Evolutionary conservation across 2,329 filamentous ascomycete genomes (phyloP).

Genomic region (Neofusicoccum laricinum): DNA sequence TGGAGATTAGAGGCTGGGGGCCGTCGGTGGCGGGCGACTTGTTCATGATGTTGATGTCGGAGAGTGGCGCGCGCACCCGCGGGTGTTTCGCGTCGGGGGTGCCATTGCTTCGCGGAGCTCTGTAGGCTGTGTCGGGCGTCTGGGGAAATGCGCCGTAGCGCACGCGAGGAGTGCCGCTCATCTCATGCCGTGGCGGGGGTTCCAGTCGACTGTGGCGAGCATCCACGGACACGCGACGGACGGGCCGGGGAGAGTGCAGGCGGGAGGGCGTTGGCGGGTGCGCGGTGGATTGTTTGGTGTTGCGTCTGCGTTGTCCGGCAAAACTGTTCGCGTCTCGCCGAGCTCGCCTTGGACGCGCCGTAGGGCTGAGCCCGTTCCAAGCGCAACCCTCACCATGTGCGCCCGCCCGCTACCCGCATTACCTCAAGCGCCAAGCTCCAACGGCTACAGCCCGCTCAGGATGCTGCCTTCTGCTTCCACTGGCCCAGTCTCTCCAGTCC

Average conservation of each 20-base stretch:
- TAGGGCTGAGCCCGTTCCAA: constrained; percentile 7
- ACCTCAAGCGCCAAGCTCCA: not conserved
- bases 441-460: not conserved
- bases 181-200: constrained; percentile 53
- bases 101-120: constrained; percentile 17
- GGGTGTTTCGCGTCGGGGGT: constrained; percentile 23
- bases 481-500: not conserved
- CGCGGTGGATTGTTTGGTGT: constrained; percentile 16
- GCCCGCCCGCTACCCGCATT: not conserved
- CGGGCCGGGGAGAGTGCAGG: constrained; percentile 6
- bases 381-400: not conserved
- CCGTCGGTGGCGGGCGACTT: constrained; percentile 17
- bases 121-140: constrained; percentile 57
- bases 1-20: constrained; percentile 68
- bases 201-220: not conserved
- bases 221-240: constrained; percentile 1
- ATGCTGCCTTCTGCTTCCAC: not conserved
- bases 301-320: constrained; percentile 25
- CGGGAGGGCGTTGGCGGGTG: not conserved
- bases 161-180: constrained; percentile 80
- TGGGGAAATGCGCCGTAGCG: constrained; percentile 73
- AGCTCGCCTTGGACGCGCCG: constrained; percentile 17
- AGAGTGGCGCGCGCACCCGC: constrained; percentile 29
- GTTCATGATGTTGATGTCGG: constrained; percentile 32
- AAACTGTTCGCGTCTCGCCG: constrained; percentile 23